Percentiles rank a stretch among this genome's conserved stretches.
Evolutionary conservation across 148 eudicot genomes (phyloP).

Genomic region (Arctostaphylos glauca): DNA sequence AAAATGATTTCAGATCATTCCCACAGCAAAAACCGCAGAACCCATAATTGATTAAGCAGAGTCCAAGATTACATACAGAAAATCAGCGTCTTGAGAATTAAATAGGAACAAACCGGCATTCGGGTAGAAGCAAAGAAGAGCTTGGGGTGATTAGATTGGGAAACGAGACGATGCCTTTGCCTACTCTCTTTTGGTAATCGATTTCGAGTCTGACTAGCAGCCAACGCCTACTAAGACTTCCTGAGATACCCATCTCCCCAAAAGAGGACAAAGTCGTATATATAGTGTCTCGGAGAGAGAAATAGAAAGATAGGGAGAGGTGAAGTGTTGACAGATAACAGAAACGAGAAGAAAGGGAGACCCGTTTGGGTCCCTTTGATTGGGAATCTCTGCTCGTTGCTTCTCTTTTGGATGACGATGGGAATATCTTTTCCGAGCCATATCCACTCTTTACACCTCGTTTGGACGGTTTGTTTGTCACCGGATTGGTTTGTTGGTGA

Average conservation of each 20-base stretch:
- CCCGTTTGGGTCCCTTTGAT: neutral
- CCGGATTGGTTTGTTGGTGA: constrained; percentile 3
- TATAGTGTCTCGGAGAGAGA: neutral
- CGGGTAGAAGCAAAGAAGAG: neutral
- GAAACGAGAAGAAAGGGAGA: constrained; percentile 19
- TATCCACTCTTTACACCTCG: constrained; percentile 11
- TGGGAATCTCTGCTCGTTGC: constrained; percentile 7
- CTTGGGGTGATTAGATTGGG: neutral
- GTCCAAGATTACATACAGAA: neutral
- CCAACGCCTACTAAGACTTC: neutral
- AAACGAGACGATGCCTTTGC: neutral
- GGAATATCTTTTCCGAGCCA: constrained; percentile 15
- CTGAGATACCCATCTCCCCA: constrained; percentile 11
- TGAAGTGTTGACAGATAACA: constrained; percentile 17
- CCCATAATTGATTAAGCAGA: neutral
- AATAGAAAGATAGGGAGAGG: neutral
- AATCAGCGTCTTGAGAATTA: too few relatives aligned
- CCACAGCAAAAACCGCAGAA: neutral
- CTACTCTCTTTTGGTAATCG: constrained; percentile 11
- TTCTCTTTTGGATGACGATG: constrained; percentile 8
- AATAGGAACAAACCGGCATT: neutral
- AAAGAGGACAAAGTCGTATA: neutral
- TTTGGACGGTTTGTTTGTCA: constrained; percentile 12
- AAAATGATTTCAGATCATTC: neutral
- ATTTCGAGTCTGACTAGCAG: constrained; percentile 12